These are phyloP conservation scores for Penicillium samsonianum DNA, from an alignment of 495 filamentous ascomycete species.

Conservation along the genomic window DNA sequence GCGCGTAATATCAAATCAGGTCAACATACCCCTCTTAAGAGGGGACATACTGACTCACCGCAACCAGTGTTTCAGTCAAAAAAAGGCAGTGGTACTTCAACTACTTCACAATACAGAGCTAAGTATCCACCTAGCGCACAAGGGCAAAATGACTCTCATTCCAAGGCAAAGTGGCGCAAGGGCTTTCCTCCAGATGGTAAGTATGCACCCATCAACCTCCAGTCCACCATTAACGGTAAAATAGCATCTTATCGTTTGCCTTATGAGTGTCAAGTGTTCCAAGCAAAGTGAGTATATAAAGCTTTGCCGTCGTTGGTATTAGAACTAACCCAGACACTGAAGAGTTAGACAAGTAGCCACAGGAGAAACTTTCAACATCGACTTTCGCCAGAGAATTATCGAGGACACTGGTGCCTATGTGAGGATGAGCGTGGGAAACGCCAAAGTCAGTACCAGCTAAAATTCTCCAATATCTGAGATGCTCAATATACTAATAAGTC, in stretches of 20 bases:
- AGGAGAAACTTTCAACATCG: background rate
- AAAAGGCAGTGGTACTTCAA: background rate
- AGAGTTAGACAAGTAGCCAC: background rate
- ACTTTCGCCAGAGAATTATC: background rate
- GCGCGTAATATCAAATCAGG: background rate
- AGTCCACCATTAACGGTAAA: background rate
- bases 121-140: too few relatives aligned
- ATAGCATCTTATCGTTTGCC: background rate
- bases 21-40: background rate
- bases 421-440: background rate
- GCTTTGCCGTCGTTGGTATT: background rate
- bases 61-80: background rate
- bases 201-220: background rate
- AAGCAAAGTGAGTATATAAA: background rate
- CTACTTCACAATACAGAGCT: background rate
- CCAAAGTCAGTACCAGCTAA: background rate
- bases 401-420: constrained; percentile 4
- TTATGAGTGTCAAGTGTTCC: background rate
- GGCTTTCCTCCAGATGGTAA: background rate
- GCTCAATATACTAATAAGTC: background rate
- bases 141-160: background rate
- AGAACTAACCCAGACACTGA: background rate
- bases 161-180: constrained; percentile 4
- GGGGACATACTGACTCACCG: background rate
- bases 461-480: too few relatives aligned